Conservation (phyloP, 352 stramenopile genomes). For the Phytophthora rubi region DNA sequence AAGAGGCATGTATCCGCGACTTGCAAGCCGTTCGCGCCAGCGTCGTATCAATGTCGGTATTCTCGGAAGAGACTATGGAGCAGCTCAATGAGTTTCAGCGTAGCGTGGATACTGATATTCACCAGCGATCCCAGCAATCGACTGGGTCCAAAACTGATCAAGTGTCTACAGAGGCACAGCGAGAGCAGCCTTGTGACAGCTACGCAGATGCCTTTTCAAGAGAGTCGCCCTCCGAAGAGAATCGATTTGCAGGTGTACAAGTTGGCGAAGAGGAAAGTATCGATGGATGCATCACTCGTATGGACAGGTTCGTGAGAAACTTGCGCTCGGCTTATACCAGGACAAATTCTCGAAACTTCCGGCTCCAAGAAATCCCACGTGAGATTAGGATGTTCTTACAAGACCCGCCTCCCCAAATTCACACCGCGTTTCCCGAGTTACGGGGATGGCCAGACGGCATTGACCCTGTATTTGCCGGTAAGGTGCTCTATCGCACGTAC, state of each 20-base stretch:
- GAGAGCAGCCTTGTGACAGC: background rate
- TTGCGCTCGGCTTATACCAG: slow-evolving; percentile 1
- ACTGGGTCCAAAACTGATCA: background rate
- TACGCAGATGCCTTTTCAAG: too few relatives aligned
- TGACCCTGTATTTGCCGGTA: slow-evolving; percentile 17
- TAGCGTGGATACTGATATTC: slow-evolving; percentile 4
- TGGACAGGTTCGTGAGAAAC: slow-evolving; percentile 20
- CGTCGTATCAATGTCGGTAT: slow-evolving; percentile 1
- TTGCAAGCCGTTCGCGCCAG: slow-evolving; percentile 10
- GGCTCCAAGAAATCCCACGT: slow-evolving; percentile 7
- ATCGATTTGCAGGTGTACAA: background rate
- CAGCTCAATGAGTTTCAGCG: slow-evolving; percentile 22
- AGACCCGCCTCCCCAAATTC: slow-evolving; percentile 19
- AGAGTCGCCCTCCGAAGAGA: background rate
- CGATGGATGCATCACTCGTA: slow-evolving; percentile 30
- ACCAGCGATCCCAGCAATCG: background rate
- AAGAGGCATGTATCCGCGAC: slow-evolving; percentile 12
- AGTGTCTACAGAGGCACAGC: background rate
- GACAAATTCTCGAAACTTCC: background rate
- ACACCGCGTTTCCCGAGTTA: slow-evolving; percentile 28
- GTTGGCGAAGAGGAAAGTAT: slow-evolving; percentile 12
- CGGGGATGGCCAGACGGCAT: slow-evolving; percentile 35
- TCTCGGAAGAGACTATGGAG: background rate
- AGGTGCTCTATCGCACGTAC: slow-evolving; percentile 30
- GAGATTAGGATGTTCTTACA: slow-evolving; percentile 24